phyloP scores from a whole-genome alignment of 2,329 filamentous ascomycete genomes.

The Sordariomycetes sp. region DNA sequence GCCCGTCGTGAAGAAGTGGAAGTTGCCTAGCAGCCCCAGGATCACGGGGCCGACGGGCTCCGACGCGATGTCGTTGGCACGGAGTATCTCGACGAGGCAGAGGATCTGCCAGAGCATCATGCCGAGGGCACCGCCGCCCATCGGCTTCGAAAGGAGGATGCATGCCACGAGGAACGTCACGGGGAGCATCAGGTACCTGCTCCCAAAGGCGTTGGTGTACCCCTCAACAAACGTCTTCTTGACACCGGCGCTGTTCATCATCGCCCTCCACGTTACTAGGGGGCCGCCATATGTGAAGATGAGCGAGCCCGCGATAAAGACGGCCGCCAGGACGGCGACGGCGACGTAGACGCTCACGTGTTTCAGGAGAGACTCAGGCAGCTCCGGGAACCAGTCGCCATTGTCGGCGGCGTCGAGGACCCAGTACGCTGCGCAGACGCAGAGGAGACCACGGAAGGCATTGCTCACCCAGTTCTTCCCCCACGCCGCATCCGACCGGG shows the following conservation, averaged over 20 bases:
- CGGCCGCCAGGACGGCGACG: conserved; percentile 65
- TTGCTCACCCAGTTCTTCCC: conserved; percentile 75
- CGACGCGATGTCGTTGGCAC: conserved; percentile 45
- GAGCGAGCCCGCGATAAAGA: conserved; percentile 70
- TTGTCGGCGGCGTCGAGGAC: conserved; percentile 80
- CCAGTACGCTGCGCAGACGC: conserved; percentile 76
- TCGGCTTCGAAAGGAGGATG: conserved; percentile 79
- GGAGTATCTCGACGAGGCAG: conserved; percentile 54
- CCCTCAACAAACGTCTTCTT: conserved; percentile 67
- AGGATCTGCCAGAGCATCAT: conserved; percentile 83
- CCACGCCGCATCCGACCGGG: conserved; percentile 76
- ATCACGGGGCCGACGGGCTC: conserved; percentile 72
- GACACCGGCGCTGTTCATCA: conserved; percentile 26
- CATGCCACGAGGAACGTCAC: conserved; percentile 66
- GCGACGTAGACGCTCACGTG: conserved; percentile 63
- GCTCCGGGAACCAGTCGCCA: conserved; percentile 57
- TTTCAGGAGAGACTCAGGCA: conserved; percentile 54
- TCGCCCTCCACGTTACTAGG: conserved; percentile 58
- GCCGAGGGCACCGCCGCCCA: conserved; percentile 76
- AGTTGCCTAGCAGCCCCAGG: conserved; percentile 78
- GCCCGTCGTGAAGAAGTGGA: conserved; percentile 95
- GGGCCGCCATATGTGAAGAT: conserved; percentile 81
- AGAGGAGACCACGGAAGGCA: conserved; percentile 61
- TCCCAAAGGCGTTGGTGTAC: conserved; percentile 86
- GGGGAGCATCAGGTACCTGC: conserved; percentile 75